phyloP scores from a whole-genome alignment of 176 grass and related monocot species.

The Coix lacrymajobi region DNA sequence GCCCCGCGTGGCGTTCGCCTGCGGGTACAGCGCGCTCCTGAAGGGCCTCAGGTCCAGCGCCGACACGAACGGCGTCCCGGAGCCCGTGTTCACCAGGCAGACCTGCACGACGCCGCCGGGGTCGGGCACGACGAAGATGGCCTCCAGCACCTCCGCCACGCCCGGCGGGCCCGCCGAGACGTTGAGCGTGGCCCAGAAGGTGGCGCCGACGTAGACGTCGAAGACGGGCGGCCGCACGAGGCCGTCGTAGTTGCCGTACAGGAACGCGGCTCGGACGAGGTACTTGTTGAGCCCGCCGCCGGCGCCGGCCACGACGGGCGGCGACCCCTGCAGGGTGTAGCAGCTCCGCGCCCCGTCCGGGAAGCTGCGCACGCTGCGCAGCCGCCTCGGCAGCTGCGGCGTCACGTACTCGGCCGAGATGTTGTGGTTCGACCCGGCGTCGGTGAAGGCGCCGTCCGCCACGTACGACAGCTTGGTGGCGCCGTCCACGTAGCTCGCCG shows the following conservation, averaged over 20 bases:
- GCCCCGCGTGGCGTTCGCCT: not conserved
- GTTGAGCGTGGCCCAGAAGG: conserved; percentile 29
- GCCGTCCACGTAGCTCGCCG: conserved; percentile 22
- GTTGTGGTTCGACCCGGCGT: conserved; percentile 35
- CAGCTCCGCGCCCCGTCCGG: conserved; percentile 33
- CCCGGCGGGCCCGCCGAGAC: not conserved
- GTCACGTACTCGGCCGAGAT: conserved; percentile 29
- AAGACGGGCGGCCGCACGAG: conserved; percentile 15
- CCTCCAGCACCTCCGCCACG: not conserved
- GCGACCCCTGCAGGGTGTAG: conserved; percentile 28
- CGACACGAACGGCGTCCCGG: conserved; percentile 56
- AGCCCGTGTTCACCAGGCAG: conserved; percentile 37
- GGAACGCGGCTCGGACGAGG: conserved; percentile 37
- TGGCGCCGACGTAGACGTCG: conserved; percentile 34
- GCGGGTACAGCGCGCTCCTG: conserved; percentile 7
- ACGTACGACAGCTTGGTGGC: conserved; percentile 6
- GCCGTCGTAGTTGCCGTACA: conserved; percentile 55
- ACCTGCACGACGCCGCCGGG: conserved; percentile 24
- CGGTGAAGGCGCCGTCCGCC: conserved; percentile 40
- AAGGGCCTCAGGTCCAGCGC: conserved; percentile 42
- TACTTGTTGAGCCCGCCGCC: too few species aligned
- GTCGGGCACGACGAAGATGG: not conserved
- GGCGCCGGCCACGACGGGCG: conserved; percentile 1
- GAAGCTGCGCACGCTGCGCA: conserved; percentile 52
- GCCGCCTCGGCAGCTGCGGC: not conserved